Evolutionary conservation across 2,329 filamentous ascomycete genomes (phyloP), one percentile per base, ranked within the genome.

Genomic region (Coccinonectria pachysandricola): DNA sequence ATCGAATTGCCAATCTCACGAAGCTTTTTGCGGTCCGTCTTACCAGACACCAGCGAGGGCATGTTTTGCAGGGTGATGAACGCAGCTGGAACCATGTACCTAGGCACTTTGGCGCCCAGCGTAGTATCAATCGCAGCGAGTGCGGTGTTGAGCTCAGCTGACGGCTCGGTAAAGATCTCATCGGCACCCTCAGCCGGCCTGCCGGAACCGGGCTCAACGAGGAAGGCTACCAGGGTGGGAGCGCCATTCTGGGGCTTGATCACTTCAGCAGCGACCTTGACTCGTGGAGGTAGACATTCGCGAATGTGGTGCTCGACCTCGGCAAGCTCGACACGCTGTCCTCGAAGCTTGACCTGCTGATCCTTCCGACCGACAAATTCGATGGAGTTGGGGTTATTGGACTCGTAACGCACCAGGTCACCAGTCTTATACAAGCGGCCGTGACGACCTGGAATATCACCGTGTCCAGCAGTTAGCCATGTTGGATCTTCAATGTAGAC

Each of bases 281-380:
- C 56, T 0, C 52, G 53, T 0, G 49, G 32, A 0, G 61, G 58
- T 8, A 70, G 42, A 7, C 41, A 19, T 15, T 53, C 49, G 8
- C 54, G 51, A 30, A 68, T 57, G 32, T 68, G 58, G 29, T 63
- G 59, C 37, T 68, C 65, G 6, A 69, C 64, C 37, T 69, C 65
- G 1, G 61, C 59, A 12, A 75, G 58, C 50, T 76, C 80, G 26
- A 79, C 66, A 28, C 76, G 59, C 37, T 71, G 76, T 14, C 80
- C 81, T 8, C 65, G 61, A 15, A 81, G 54, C 51, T 83, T 82
- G 28, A 79, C 68, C 47, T 77, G 75, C n/a, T 67, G 67, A 40
- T 81, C 77, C 38, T 74, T 76, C 24, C 78, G 63, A 10, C 75
- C 74, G 19, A 76, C 57, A 33, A 72, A 75, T 7, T 64, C 50